These are phyloP conservation scores for Iris macrosiphon DNA, from an alignment of 106 monocot genomes.

Conservation along the genomic window DNA sequence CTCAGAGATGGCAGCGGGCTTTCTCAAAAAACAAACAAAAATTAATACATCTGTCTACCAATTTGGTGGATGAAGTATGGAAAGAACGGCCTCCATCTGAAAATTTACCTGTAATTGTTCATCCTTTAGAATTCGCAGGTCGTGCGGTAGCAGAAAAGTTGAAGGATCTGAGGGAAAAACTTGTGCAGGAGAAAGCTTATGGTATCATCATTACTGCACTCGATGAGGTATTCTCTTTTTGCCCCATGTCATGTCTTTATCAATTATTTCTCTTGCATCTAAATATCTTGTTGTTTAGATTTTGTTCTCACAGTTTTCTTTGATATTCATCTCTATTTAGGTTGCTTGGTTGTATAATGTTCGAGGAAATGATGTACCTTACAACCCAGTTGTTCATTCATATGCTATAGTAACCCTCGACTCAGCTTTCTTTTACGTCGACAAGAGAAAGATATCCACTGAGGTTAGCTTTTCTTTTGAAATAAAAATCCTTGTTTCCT, in stretches of 20 bases:
- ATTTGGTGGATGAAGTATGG: conserved; percentile 92
- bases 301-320: not conserved
- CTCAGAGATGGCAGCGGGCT: conserved; percentile 69
- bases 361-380: conserved; percentile 88
- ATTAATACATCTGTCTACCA: conserved; percentile 57
- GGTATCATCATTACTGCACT: conserved; percentile 72
- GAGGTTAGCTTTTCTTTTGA: conserved; percentile 49
- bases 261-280: not conserved
- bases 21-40: conserved; percentile 75
- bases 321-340: conserved; percentile 21
- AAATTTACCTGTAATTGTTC: conserved; percentile 46
- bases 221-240: conserved; percentile 70
- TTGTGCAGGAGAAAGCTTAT: conserved; percentile 53
- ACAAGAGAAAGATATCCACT: conserved; percentile 76
- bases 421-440: conserved; percentile 88
- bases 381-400: conserved; percentile 83
- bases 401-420: conserved; percentile 77
- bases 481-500: too few species aligned
- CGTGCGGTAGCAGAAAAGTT: conserved; percentile 72
- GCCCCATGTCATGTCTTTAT: not conserved
- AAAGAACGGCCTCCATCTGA: conserved; percentile 63
- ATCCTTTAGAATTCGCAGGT: conserved; percentile 79
- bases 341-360: conserved; percentile 97
- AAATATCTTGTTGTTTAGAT: too few species aligned
- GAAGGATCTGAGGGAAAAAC: conserved; percentile 58